phyloP scores from a whole-genome alignment of 108 stramenopile species.

The Phaeodactylum tricornutum region DNA sequence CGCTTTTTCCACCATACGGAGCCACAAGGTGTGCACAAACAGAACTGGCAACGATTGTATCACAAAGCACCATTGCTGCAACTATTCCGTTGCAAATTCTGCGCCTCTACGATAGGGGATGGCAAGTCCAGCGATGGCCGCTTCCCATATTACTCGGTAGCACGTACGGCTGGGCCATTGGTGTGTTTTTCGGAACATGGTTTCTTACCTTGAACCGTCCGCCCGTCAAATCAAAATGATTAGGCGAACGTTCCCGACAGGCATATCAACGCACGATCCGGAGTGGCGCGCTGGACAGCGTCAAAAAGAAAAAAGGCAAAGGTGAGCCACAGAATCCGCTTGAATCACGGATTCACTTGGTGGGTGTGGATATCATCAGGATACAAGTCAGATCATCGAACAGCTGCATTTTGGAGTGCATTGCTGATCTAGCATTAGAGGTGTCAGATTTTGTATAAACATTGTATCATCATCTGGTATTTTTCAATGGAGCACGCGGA shows the following conservation, averaged over 20 bases:
- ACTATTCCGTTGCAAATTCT: slow-evolving; percentile 34
- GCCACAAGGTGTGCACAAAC: neutral
- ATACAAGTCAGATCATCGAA: slow-evolving; percentile 29
- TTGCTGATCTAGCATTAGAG: slow-evolving; percentile 41
- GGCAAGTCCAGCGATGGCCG: slow-evolving; percentile 66
- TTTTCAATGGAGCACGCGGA: neutral
- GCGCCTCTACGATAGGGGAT: slow-evolving; percentile 43
- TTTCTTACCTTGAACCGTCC: too few species aligned
- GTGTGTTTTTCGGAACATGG: slow-evolving; percentile 5
- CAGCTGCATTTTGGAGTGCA: slow-evolving; percentile 10
- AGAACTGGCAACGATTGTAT: slow-evolving; percentile 1
- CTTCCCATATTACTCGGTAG: slow-evolving; percentile 45
- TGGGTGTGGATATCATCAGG: too few species aligned
- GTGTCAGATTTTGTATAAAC: slow-evolving; percentile 33
- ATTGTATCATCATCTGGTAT: slow-evolving; percentile 21
- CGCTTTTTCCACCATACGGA: too few species aligned
- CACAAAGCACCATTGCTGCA: slow-evolving; percentile 12
- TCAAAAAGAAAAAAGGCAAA: too few species aligned
- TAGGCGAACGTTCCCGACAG: too few species aligned
- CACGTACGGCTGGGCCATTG: slow-evolving; percentile 35
- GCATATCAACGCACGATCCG: too few species aligned
- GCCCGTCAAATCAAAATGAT: too few species aligned
- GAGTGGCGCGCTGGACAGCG: too few species aligned
- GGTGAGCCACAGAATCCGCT: too few species aligned
- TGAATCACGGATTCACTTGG: too few species aligned